Evolutionary conservation across 805 yeast genomes (phyloP), one percentile per base, ranked within the genome.

Genomic region (Cyberlindnera euphorbiiphila): DNA sequence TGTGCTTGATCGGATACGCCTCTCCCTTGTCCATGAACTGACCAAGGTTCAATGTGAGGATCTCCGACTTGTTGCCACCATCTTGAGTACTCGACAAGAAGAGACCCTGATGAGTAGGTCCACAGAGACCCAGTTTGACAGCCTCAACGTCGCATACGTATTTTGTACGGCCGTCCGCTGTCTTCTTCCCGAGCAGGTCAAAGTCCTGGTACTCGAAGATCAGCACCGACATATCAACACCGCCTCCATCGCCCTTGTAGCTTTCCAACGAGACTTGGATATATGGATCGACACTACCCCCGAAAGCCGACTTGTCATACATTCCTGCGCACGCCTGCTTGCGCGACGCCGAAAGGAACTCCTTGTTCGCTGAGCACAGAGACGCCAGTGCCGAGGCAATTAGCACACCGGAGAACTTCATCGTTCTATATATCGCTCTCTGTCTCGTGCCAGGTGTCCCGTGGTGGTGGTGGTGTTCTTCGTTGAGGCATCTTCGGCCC

Each of bases 311-410:
- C 50, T 79, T 80, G 39, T 89, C 74, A 63, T 91, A 91, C 79
- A 91, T 82, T 24, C 98, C 98, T 5, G 88, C 72, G 59, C 98
- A 91, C 18, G 76, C 76, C 53, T 85, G 93, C 13, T 80, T 68
- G 33, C 73, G 63, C 9, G 53, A 61, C 12, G 72, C 59, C 31
- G 72, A 71, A 46, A 86, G 68, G 18, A 55, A 54, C 21, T 72
- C 81, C 53, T 64, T 60, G 46, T 66, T 66, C 17, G 67, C 70
- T 12, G 24, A 4, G 17, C 25, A 17, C 12, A 34, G 23, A 8
- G 28, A 18, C 16, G 32, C 25, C 10, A 13, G 16, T 9, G 23
- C 6, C 3, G 28, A 28, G 4, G 32, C 28, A 7, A 18, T 6
- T 14, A 34, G 9, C 10, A 25, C 16, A 3, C 19, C 18, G 4